Evolutionary conservation across 208 protist genomes (phyloP).

Genomic region (Trypanosomatidae sp.): DNA sequence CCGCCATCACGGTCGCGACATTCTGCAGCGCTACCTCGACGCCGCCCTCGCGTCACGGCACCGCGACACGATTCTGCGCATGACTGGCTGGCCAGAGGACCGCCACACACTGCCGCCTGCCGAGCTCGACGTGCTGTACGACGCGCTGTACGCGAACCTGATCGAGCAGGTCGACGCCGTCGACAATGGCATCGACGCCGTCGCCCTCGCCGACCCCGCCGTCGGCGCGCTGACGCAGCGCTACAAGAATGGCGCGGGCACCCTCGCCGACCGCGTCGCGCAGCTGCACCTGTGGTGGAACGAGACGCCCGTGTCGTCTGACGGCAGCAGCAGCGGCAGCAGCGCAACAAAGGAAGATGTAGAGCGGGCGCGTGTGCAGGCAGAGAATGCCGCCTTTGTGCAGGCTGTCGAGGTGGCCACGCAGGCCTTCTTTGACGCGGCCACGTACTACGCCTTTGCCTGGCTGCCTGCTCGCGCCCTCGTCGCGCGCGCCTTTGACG

Average conservation of each 20-base stretch:
- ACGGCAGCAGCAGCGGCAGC: neutral
- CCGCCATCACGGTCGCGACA: slow-evolving; percentile 89
- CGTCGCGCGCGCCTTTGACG: slow-evolving; percentile 62
- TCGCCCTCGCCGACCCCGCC: slow-evolving; percentile 9
- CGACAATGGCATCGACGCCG: slow-evolving; percentile 91
- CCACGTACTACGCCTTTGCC: slow-evolving; percentile 70
- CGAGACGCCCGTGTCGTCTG: slow-evolving; percentile 12
- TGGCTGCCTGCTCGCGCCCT: slow-evolving; percentile 87
- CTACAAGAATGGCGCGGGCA: slow-evolving; percentile 66
- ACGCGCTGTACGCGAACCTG: slow-evolving; percentile 80
- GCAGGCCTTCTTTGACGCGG: slow-evolving; percentile 72
- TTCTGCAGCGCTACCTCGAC: slow-evolving; percentile 62
- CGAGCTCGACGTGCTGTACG: slow-evolving; percentile 61
- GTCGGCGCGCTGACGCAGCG: slow-evolving; percentile 26
- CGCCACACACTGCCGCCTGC: slow-evolving; percentile 14
- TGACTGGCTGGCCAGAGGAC: slow-evolving; percentile 17
- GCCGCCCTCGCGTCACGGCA: slow-evolving; percentile 16
- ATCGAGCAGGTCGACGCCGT: slow-evolving; percentile 91
- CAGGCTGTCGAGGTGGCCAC: slow-evolving; percentile 82
- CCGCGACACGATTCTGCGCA: slow-evolving; percentile 17
- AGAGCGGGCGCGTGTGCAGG: slow-evolving; percentile 12
- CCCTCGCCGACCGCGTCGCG: slow-evolving; percentile 69
- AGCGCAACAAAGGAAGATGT: slow-evolving; percentile 4
- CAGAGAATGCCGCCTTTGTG: slow-evolving; percentile 56
- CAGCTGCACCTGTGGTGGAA: slow-evolving; percentile 87